phyloP scores from a whole-genome alignment of 2,329 filamentous ascomycete species.

The Westerdykella ornata region DNA sequence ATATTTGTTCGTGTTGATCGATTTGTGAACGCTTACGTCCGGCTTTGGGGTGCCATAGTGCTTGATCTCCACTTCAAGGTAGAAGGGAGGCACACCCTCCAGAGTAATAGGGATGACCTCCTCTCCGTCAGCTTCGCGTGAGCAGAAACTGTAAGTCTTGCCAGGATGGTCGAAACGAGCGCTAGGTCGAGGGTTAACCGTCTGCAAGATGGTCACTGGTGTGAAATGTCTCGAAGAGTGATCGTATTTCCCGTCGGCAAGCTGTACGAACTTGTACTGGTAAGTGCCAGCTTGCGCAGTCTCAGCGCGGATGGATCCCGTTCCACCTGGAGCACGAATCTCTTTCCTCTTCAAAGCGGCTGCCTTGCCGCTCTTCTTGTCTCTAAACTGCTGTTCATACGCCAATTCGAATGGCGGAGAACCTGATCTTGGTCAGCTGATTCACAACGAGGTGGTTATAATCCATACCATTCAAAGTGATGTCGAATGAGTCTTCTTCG shows the following conservation, averaged over 20 bases:
- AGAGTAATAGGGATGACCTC: constrained; percentile 84
- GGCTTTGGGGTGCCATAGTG: constrained; percentile 75
- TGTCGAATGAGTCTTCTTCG: constrained; percentile 81
- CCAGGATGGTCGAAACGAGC: constrained; percentile 79
- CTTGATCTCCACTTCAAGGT: constrained; percentile 85
- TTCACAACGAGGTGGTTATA: not conserved
- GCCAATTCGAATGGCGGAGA: constrained; percentile 74
- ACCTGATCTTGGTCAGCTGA: constrained; percentile 44
- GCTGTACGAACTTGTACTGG: constrained; percentile 74
- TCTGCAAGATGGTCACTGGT: constrained; percentile 68
- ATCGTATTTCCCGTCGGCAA: constrained; percentile 82
- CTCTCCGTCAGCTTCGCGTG: constrained; percentile 71
- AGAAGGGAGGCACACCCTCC: constrained; percentile 79
- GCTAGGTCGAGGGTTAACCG: constrained; percentile 73
- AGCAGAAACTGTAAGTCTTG: constrained; percentile 92
- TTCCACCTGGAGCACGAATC: constrained; percentile 68
- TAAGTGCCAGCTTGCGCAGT: constrained; percentile 76
- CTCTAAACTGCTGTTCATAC: constrained; percentile 71
- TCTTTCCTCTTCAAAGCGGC: constrained; percentile 55
- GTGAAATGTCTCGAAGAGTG: constrained; percentile 59
- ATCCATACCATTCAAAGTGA: constrained; percentile 64
- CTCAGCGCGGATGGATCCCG: constrained; percentile 77
- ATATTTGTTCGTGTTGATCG: constrained; percentile 68
- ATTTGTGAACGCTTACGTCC: constrained; percentile 73
- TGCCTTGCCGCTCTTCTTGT: constrained; percentile 58